Base-by-base conservation (phyloP, 306 rosid genomes). In the Pueraria montana region DNA sequence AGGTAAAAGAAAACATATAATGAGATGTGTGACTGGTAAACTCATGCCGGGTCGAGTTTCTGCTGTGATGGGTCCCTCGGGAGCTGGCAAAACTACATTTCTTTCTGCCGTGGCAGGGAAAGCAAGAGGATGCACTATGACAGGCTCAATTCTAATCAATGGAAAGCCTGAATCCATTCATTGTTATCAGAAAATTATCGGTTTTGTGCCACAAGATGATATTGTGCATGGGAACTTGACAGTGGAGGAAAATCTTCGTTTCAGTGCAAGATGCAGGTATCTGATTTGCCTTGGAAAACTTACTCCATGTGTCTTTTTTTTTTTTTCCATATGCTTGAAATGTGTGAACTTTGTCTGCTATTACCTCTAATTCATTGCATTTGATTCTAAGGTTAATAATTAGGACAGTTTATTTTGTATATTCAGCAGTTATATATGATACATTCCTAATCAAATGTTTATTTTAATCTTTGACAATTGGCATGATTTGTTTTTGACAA, bases 51-150 rank as follows among this genome's bases (percentile, higher is more conserved):
- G 97, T 83, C 88, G 96, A 81, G 91, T 93, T 69, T 86, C 97
- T 34, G 97, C 92, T 70, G 97, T 91, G 74, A 93, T 93, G 97
- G 97, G 97, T 83, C 97, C 97, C 84, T 93, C 96, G 3, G 97
- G 97, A 71, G 96, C 94, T 43, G 97, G 97, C 32, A 93, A 93
- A 87, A 93, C 97, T n/a, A 93, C 97, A 42, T 93, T 91, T 86
- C 97, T 93, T 46, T 87, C 96, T 20, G 92, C 97, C 78, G 85
- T 91, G 86, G 87, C 96, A 0, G 97, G 97, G 72, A 93, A 93
- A 80, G 82, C 86, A 74, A 82, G 89, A 74, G 96, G 96, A 30
- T 91, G 94, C 89, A 86, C 87, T 12, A 72, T 87, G 74, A 83
- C 85, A 20, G 97, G 97, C 38, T 91, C 89, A 85, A 85, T 91